These are phyloP conservation scores for Leishmania guyanensis DNA, from an alignment of 208 protist genomes.

Conservation along the genomic window DNA sequence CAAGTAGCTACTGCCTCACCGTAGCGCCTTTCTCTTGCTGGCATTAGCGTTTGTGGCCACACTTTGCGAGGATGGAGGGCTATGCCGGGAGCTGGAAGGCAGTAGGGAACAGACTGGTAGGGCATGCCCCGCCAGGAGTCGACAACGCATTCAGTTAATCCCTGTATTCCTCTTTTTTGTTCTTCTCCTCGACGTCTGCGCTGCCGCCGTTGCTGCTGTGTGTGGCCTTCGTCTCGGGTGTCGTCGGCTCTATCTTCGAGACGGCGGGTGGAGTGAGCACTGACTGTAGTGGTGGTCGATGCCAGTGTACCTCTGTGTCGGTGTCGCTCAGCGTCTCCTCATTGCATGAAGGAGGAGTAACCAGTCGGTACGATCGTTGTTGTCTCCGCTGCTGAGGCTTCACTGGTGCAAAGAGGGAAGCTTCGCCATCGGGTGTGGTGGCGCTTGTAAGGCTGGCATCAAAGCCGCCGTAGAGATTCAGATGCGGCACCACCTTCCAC, in stretches of 20 bases:
- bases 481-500: neutral
- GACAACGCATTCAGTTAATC: neutral
- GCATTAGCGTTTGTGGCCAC: neutral
- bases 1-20: neutral
- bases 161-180: neutral
- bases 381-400: too few relatives aligned
- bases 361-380: too few relatives aligned
- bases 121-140: neutral
- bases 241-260: neutral
- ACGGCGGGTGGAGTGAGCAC: neutral
- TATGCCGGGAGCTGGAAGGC: too few relatives aligned
- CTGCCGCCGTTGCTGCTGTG: neutral
- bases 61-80: neutral
- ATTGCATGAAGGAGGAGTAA: neutral
- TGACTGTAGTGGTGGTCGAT: slow-evolving; percentile 8
- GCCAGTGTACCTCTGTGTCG: neutral
- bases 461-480: neutral
- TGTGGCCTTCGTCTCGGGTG: neutral
- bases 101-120: neutral
- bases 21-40: neutral
- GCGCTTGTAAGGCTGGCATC: neutral
- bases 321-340: neutral
- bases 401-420: neutral
- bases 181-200: neutral
- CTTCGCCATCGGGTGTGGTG: neutral